phyloP scores from a whole-genome alignment of 805 yeast genomes.

The Saturnispora galanensis region DNA sequence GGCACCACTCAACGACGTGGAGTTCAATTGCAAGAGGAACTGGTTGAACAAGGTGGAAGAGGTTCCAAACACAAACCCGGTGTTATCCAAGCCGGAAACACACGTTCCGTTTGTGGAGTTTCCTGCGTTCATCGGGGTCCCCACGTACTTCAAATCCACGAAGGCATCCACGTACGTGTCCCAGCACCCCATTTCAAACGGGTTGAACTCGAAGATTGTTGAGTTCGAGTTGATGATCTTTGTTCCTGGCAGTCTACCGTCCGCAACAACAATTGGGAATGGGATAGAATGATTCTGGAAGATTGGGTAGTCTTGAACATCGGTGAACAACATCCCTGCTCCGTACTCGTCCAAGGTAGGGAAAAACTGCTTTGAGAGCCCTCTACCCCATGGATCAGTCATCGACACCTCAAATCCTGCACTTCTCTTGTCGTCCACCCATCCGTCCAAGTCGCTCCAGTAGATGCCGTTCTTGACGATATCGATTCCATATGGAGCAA shows the following conservation, averaged over 20 bases:
- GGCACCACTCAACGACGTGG: constrained; percentile 39
- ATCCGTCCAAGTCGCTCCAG: constrained; percentile 45
- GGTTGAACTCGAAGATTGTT: constrained; percentile 54
- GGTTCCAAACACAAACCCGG: constrained; percentile 75
- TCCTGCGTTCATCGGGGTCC: constrained; percentile 57
- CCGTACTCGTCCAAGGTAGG: constrained; percentile 50
- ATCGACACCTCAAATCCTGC: constrained; percentile 64
- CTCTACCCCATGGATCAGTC: constrained; percentile 77
- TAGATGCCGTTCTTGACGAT: constrained; percentile 40
- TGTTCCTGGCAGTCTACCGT: constrained; percentile 59
- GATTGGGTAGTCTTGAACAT: constrained; percentile 49
- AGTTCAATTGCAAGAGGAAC: constrained; percentile 46
- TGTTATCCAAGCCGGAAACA: constrained; percentile 64
- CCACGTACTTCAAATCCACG: constrained; percentile 58
- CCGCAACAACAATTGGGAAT: constrained; percentile 57
- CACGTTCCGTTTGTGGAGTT: constrained; percentile 39
- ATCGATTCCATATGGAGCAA: constrained; percentile 55
- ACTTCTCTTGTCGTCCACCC: constrained; percentile 37
- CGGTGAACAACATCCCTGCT: constrained; percentile 50
- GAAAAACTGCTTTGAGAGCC: constrained; percentile 65
- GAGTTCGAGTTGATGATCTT: constrained; percentile 51
- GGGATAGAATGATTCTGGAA: constrained; percentile 59
- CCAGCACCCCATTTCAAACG: constrained; percentile 81
- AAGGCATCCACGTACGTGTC: constrained; percentile 64
- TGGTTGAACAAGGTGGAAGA: constrained; percentile 75